phyloP scores from a whole-genome alignment of 2,329 filamentous ascomycete species.

The Diaporthe caulivora region DNA sequence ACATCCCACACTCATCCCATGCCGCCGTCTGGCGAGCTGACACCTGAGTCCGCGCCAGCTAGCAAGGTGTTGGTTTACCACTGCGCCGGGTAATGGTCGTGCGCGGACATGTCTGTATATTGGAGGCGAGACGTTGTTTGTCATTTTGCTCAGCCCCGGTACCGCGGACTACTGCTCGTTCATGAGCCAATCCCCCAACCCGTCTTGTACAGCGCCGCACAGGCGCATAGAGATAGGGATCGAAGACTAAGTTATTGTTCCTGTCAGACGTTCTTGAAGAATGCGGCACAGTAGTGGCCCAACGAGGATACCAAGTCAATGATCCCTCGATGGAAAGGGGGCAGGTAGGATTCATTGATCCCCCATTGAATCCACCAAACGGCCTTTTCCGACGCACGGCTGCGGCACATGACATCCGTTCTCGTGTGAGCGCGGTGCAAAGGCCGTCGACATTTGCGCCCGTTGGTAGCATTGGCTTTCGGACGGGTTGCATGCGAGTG shows the following conservation, averaged over 20 bases:
- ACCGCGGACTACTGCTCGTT: background rate
- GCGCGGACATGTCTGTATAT: background rate
- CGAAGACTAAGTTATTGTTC: background rate
- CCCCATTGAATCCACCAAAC: background rate
- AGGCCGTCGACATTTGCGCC: background rate
- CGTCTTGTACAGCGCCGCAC: background rate
- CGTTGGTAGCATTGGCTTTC: no score
- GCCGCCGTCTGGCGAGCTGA: background rate
- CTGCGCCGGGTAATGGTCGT: constrained; percentile 8
- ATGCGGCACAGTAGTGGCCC: background rate
- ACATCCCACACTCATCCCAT: background rate
- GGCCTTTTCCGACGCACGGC: constrained; percentile 3
- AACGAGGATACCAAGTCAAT: background rate
- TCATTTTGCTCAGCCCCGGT: background rate
- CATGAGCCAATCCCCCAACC: background rate
- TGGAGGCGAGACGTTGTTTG: background rate
- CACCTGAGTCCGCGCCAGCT: background rate
- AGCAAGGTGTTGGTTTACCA: background rate
- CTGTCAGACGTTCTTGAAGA: constrained; percentile 8
- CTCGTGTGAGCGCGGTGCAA: background rate
- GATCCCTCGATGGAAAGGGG: background rate
- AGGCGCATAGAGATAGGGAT: background rate
- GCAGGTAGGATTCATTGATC: constrained; percentile 12
- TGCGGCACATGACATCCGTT: constrained; percentile 16
- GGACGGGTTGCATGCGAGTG: background rate